These are phyloP conservation scores for Aspergillus fumigatiaffinis DNA, from an alignment of 2,329 filamentous ascomycete species.

Conservation along the genomic window DNA sequence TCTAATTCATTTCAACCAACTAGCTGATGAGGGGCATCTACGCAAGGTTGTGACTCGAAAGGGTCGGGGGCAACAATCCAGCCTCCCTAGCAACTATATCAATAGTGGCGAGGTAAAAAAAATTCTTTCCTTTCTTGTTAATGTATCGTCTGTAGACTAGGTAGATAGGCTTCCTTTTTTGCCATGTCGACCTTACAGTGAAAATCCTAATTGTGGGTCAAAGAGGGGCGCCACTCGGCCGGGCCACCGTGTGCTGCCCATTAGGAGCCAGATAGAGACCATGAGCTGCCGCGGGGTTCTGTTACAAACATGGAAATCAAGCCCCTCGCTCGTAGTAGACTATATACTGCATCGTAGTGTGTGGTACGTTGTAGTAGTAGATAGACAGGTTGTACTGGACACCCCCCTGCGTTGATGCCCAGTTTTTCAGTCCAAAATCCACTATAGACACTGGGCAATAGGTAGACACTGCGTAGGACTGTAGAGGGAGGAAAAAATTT, in stretches of 20 bases:
- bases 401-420: conserved; percentile 36
- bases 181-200: conserved; percentile 1
- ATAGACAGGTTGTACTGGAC: not conserved
- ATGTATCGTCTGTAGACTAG: not conserved
- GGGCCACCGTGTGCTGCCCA: conserved; percentile 10
- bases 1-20: not conserved
- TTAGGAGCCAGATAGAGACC: conserved; percentile 14
- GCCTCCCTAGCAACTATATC: not conserved
- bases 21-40: not conserved
- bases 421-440: conserved; percentile 23
- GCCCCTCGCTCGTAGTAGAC: not conserved
- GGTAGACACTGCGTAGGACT: not conserved
- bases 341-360: not conserved
- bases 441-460: conserved; percentile 9
- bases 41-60: not conserved
- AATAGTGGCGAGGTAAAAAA: not conserved
- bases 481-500: not conserved
- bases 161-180: not conserved
- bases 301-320: conserved; percentile 19
- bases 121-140: not conserved
- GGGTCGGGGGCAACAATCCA: not conserved
- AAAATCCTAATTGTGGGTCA: conserved; percentile 9
- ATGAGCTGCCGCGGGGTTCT: conserved; percentile 19
- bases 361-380: not conserved
- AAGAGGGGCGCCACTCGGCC: conserved; percentile 15